Percentiles rank a stretch among this genome's conserved stretches.
Evolutionary conservation across 352 stramenopile species (phyloP).

Genomic region (Pythium phragmitis): DNA sequence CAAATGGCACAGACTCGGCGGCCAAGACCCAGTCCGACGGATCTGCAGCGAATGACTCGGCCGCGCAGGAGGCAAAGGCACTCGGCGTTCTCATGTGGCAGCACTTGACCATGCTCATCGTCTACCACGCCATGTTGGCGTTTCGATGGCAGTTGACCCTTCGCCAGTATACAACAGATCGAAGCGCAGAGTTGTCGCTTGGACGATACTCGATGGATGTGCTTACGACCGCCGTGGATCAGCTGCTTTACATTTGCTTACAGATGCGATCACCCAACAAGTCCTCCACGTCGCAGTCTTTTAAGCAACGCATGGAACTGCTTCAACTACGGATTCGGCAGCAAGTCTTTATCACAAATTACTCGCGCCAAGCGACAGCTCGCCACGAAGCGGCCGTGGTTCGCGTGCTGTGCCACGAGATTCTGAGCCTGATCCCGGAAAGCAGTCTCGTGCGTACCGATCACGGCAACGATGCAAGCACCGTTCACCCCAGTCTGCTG

Average conservation of each 20-base stretch:
- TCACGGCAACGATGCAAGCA: background rate
- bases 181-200: background rate
- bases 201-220: slow-evolving; percentile 20
- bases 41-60: slow-evolving; percentile 5
- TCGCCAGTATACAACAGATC: slow-evolving; percentile 9
- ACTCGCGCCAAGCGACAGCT: slow-evolving; percentile 11
- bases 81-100: slow-evolving; percentile 24
- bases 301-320: background rate
- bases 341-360: slow-evolving; percentile 21
- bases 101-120: slow-evolving; percentile 37
- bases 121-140: slow-evolving; percentile 41
- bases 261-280: slow-evolving; percentile 9
- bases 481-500: background rate
- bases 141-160: slow-evolving; percentile 27
- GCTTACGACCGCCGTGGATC: slow-evolving; percentile 22
- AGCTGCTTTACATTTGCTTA: slow-evolving; percentile 15
- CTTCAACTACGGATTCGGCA: slow-evolving; percentile 10
- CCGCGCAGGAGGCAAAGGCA: background rate
- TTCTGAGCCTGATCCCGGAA: slow-evolving; percentile 15
- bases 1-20: background rate
- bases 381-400: slow-evolving; percentile 15
- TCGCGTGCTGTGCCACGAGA: slow-evolving; percentile 14
- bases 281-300: background rate
- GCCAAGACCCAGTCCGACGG: slow-evolving; percentile 1
- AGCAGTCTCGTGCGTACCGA: background rate